Base-by-base conservation (phyloP, 352 stramenopile genomes). In the Globisporangium canariense region DNA sequence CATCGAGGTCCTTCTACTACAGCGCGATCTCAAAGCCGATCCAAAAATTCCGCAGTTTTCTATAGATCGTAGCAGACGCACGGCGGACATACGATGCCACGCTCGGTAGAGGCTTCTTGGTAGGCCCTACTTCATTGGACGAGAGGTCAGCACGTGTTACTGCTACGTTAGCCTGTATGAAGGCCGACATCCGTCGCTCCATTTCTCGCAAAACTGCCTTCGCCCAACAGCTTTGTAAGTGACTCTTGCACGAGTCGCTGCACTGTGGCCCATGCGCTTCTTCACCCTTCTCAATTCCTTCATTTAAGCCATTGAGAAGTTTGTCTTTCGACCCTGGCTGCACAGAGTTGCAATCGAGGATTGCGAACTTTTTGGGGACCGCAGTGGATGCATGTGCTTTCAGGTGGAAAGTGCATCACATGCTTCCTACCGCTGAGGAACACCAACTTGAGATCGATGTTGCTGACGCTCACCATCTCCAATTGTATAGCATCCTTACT, bases 101-200 rank as follows among this genome's bases (percentile, higher is more conserved):
- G 2, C 56, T 71, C 36, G 64, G 53, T 10, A 51, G 57, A 14
- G 60, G 8, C 65, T 73, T 18, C 67, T 75, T 40, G 64, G 74
- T 8, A 89, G 28, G 20, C 78, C 73, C 8, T 76, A 68, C 20
- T 60, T 65, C 18, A 90, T 14, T 71, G 62, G 1, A 90, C 74
- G 5, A 90, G 59, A 20, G 79, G 50, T 77, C 79, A 90, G 57
- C 79, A 88, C 5, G 79, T 90, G 52, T 78, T 76, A 25, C 81
- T 70, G 4, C 65, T 49, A 28, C 62, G 58, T 0, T 67, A 70
- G 13, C 81, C 78, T 0, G 78, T 90, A 57, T 90, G 79, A 25
- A 70, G 67, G 4, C 78, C 77, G 10, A 86, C 76, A 62, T 86
- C 79, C 1, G 74, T 86, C 25, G 76, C 82, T 0, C 76, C 78